Evolutionary conservation across 352 stramenopile genomes (phyloP), one percentile per base, ranked within the genome.

Genomic region (Blastocystis sp.): DNA sequence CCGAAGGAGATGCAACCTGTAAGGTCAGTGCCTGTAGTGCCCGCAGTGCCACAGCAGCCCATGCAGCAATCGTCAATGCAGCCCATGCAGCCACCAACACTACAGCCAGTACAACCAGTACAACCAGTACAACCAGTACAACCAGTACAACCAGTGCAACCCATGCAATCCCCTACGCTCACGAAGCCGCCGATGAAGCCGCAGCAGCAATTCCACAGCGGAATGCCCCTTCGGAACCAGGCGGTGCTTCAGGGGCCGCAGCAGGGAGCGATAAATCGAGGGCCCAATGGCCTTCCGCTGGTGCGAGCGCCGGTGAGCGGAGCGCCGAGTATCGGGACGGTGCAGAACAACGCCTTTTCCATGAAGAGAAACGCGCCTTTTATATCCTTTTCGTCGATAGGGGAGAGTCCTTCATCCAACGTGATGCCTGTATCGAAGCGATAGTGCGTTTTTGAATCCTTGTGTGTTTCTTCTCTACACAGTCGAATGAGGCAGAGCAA

Each of bases 301-400:
- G 52, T 76, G 28, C 28, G 48, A 60, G 5, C 66, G 3, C 66
- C 66, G 3, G 7, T 48, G 11, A 59, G 34, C 2, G 66, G n/a
- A 17, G 52, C 28, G n/a, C 48, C 5, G 48, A 14, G 5, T 7
- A 7, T 56, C 48, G 34, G 52, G 38, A 41, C 66, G 14, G 66
- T 45, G 21, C 66, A 76, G 38, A 62, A 84, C 45, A 84, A 84
- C 48, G 74, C 45, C 2, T 69, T 84, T 84, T 62, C 74, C 10
- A 67, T 69, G n/a, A 84, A 84, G 38, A 62, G 74, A 52, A 84
- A 41, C 66, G 14, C 9, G 11, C 23, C 74, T 70, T 84, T 84
- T 53, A 84, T 84, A 84, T 84, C 74, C 74, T 84, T 66, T 40
- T 2, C 7, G 7, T 9, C 40, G 9, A 14, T 41, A 64, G 19